Conservation (phyloP, 176 grass and related monocot species). For the Urochloa ruziziensis region DNA sequence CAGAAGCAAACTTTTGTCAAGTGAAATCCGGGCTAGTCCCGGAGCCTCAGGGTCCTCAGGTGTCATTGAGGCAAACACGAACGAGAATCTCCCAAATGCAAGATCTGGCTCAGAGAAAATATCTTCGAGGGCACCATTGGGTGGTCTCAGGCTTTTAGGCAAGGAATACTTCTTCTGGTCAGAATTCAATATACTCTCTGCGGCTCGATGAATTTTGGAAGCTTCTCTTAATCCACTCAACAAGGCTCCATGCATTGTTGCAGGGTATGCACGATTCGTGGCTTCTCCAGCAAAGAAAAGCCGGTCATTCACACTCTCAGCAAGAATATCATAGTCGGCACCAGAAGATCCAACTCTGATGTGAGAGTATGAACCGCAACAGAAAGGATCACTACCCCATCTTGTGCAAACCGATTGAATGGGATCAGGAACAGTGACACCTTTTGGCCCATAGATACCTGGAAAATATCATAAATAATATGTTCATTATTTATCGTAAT, state of each 20-base stretch:
- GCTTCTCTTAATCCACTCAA: slow-evolving; percentile 92
- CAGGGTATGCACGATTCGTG: slow-evolving; percentile 77
- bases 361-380: slow-evolving; percentile 87
- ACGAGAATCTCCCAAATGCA: slow-evolving; percentile 60
- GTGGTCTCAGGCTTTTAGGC: slow-evolving; percentile 42
- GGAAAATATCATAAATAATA: slow-evolving; percentile 3
- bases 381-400: slow-evolving; percentile 89
- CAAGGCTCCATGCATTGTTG: slow-evolving; percentile 96
- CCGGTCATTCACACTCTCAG: slow-evolving; percentile 56
- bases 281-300: slow-evolving; percentile 95
- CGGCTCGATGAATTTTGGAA: slow-evolving; percentile 52
- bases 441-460: slow-evolving; percentile 90
- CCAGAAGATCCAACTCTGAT: slow-evolving; percentile 92
- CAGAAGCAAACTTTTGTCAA: slow-evolving; percentile 19
- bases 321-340: slow-evolving; percentile 77
- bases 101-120: slow-evolving; percentile 82
- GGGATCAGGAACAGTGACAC: slow-evolving; percentile 78
- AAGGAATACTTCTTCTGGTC: slow-evolving; percentile 49
- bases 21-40: slow-evolving; percentile 61
- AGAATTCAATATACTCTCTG: slow-evolving; percentile 25
- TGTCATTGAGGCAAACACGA: slow-evolving; percentile 54
- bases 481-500: not conserved
- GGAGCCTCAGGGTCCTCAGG: slow-evolving; percentile 46
- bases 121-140: slow-evolving; percentile 42
- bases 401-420: slow-evolving; percentile 87